Percentiles rank a stretch among this genome's conserved stretches.
Conservation (phyloP, 106 monocot species). For the Iris macrosiphon region DNA sequence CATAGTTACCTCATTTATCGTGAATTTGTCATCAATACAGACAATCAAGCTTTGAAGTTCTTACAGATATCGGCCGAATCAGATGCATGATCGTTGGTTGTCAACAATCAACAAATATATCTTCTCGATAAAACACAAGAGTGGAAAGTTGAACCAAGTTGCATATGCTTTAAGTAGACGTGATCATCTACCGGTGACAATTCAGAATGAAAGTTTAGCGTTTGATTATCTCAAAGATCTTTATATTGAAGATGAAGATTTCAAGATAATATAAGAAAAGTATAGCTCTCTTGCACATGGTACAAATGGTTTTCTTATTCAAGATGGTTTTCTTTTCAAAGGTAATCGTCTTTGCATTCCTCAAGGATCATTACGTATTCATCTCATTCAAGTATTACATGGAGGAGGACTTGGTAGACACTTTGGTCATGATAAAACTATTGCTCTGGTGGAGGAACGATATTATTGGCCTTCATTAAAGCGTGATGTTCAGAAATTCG, state of each 20-base stretch:
- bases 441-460: neutral
- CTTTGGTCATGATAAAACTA: neutral
- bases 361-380: neutral
- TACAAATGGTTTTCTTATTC: neutral
- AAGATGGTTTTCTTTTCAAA: neutral
- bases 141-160: neutral
- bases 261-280: neutral
- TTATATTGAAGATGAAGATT: neutral
- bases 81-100: neutral
- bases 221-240: neutral
- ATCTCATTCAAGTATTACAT: neutral
- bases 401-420: neutral
- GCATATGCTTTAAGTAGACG: conserved; percentile 2
- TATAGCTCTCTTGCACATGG: no score
- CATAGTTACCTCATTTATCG: neutral
- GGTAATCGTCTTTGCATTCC: neutral
- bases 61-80: no score
- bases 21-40: neutral
- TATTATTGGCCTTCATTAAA: neutral
- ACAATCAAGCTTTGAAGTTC: conserved; percentile 2
- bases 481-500: neutral
- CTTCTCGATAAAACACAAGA: no score
- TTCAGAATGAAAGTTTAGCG: no score
- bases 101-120: no score
- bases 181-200: neutral